phyloP scores from a whole-genome alignment of 495 filamentous ascomycete genomes.

The Xylaria sp. region DNA sequence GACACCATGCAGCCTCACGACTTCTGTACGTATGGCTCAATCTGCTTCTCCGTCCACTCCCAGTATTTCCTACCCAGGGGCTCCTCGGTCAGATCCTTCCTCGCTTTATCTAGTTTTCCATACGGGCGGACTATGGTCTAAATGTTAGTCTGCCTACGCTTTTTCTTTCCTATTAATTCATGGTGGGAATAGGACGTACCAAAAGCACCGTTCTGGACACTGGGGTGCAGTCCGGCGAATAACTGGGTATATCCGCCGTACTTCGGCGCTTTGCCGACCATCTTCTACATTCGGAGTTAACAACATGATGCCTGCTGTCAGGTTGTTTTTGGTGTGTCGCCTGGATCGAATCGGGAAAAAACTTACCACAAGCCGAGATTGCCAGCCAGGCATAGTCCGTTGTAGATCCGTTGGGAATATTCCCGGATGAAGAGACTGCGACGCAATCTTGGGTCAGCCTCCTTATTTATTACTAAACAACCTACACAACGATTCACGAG shows the following conservation, averaged over 20 bases:
- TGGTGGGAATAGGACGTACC: background rate
- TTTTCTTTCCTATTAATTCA: background rate
- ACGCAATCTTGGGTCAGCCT: background rate
- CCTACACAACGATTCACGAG: too few relatives aligned
- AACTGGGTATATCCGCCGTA: conserved; percentile 16
- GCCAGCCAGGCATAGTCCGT: conserved; percentile 22
- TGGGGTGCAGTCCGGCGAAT: background rate
- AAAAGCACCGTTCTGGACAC: background rate
- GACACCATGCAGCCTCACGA: too few relatives aligned
- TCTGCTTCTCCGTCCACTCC: conserved; percentile 48
- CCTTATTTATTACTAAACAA: too few relatives aligned
- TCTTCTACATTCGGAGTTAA: background rate
- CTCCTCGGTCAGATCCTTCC: conserved; percentile 35
- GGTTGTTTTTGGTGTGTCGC: too few relatives aligned
- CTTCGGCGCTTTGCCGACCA: conserved; percentile 1
- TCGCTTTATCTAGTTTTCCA: background rate
- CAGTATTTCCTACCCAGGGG: conserved; percentile 42
- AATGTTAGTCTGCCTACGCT: background rate
- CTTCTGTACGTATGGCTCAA: conserved; percentile 19
- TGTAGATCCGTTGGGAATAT: background rate
- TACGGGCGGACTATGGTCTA: background rate
- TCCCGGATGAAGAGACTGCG: conserved; percentile 49
- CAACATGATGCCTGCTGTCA: background rate
- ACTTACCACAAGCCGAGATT: conserved; percentile 16
- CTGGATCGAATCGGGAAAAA: background rate